Base-by-base conservation (phyloP, 768 basidiomycete species). In the Amanita molliuscula region DNA sequence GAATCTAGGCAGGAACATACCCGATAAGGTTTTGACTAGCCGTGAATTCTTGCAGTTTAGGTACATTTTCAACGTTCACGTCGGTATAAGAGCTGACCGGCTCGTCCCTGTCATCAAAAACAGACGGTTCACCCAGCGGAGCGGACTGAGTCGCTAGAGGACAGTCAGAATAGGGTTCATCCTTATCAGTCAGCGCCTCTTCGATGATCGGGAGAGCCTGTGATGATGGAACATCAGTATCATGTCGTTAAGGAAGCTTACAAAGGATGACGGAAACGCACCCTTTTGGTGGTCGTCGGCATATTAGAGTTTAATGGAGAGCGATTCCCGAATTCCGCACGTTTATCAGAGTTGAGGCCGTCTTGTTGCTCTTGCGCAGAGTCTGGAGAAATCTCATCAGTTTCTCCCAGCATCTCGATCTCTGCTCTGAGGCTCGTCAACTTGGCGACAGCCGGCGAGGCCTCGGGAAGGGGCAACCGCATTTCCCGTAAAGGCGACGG, bases 1-100 rank as follows among this genome's bases (percentile, higher is more conserved):
- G 26, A 23, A 23, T 20, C 34, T 36, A 20, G 25, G 23, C 35
- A 50, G 44, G 35, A 61, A 70, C 76, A 48, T 63, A 77, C 75
- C 69, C 62, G 55, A 72, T 68, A 53, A 76, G 50, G 48, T 66
- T 67, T 61, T 78, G 68, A 50, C 73, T 70, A 53, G 74, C 76
- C 53, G 68, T 68, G 57, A 81, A 61, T 55, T 80, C 68, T 56
- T 8, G 42, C 26, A 71, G 67, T 53, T 66, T 69, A 49, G 76
- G 73, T 55, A 75, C 63, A 48, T 57, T 57, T 36, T 52, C 54
- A 36, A 58, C 57, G 52, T 56, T 64, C 47, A 59, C 58, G 55
- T 65, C 69, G 37, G 56, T 54, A 60, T 62, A 54, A 44, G 59
- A 40, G 40, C 50, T 59, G 15, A 36, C 36, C 33, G 50, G 47